Percentiles rank a stretch among this genome's conserved stretches.
Conservation (phyloP, 225 moss, liverwort and hornwort genomes). For the Marchantia polymorpha region DNA sequence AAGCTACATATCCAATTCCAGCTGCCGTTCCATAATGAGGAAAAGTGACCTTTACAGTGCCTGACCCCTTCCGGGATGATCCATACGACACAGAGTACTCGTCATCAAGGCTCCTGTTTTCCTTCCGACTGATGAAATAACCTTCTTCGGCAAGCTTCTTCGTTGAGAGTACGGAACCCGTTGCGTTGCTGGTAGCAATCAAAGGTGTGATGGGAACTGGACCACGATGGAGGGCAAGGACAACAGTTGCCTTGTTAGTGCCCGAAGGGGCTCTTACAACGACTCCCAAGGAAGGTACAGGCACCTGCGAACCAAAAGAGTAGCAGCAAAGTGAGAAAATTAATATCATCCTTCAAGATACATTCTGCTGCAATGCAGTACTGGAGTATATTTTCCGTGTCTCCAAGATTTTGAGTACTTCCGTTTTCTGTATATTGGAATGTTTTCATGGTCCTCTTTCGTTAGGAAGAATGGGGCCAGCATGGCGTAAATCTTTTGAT, state of each 20-base stretch:
- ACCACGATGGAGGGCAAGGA: slow-evolving; percentile 83
- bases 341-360: background rate
- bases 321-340: background rate
- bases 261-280: slow-evolving; percentile 71
- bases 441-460: too few species aligned
- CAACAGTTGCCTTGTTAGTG: slow-evolving; percentile 66
- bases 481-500: too few species aligned
- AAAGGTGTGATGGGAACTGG: slow-evolving; percentile 63
- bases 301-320: slow-evolving; percentile 49
- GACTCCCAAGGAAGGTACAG: slow-evolving; percentile 81
- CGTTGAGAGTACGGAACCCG: slow-evolving; percentile 45
- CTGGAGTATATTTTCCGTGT: background rate
- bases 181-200: slow-evolving; percentile 28
- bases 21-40: slow-evolving; percentile 84
- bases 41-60: slow-evolving; percentile 68
- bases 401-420: background rate
- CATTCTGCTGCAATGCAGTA: background rate
- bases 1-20: slow-evolving; percentile 72
- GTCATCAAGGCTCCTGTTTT: slow-evolving; percentile 61
- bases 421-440: too few species aligned
- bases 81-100: slow-evolving; percentile 77
- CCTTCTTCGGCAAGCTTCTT: slow-evolving; percentile 82
- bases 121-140: slow-evolving; percentile 84
- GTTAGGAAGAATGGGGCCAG: too few species aligned
- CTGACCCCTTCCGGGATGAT: slow-evolving; percentile 80